Evolutionary conservation across 225 moss, liverwort and hornwort species (phyloP), one percentile per base, ranked within the genome.

Genomic region (Physcomitrellopsis africana): DNA sequence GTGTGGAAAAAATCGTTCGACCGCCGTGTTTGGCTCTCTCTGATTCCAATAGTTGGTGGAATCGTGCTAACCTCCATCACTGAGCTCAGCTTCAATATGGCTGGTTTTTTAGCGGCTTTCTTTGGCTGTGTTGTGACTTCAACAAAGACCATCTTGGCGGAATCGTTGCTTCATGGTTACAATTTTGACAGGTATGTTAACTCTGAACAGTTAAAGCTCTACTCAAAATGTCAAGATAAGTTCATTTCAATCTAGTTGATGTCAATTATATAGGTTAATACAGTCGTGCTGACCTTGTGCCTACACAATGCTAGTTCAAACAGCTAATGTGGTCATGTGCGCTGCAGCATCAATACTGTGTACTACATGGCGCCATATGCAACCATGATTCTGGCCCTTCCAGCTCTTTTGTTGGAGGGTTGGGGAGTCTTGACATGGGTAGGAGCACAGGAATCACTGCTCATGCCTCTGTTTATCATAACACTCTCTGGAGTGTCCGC

Each of bases 311-410:
- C 52, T 46, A 4, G 23, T 20, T 49, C 12, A 15, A 66, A 55
- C 7, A 26, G 44, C n/a, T 52, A 41, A 60, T 32, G 29, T 68
- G 79, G 66, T 53, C 24, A 19, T 60, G 26, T 82, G 70, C 29
- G 48, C 18, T 75, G 82, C 90, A 92, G 92, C 86, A 92, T 92
- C 49, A 92, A 92, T 63, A 92, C 92, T 27, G 92, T 92, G 12
- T 92, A 89, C 67, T 92, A 92, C 59, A 92, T 92, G 92, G 92
- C 92, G 48, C 92, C 92, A 9, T 90, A 90, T 66, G 92, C 92
- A 64, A 92, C 92, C 43, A 88, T 89, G 92, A 92, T 92, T 41
- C 85, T 92, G 6, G 76, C 89, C 2, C 60, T 86, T 72, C 92
- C 92, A 52, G 92, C 92, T 52, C 61, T 92, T 7, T 18, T 83